A percentile compares a stretch with the other conserved stretches of the same genome.
Conservation (phyloP, 768 basidiomycete genomes). For the Amanita rimosa region DNA sequence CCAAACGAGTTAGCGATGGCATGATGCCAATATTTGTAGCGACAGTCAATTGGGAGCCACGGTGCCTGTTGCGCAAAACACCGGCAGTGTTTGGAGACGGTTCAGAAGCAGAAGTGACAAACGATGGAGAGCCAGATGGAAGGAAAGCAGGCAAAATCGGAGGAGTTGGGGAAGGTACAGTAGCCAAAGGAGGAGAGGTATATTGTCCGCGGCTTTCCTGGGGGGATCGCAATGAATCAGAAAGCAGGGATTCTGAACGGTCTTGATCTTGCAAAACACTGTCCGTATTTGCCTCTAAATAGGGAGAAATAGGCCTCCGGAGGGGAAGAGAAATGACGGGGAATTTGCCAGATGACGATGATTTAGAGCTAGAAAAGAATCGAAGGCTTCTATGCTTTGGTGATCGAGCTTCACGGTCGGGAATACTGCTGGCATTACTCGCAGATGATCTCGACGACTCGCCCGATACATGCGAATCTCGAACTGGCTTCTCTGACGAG, state of each 20-base stretch:
- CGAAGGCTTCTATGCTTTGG: slow-evolving; percentile 1
- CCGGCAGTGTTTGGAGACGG: neutral
- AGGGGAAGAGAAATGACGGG: slow-evolving; percentile 7
- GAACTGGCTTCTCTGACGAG: neutral
- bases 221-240: neutral
- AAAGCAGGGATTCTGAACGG: neutral
- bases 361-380: slow-evolving; percentile 6
- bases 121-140: neutral
- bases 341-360: slow-evolving; percentile 3
- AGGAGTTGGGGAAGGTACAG: neutral
- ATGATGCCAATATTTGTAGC: neutral
- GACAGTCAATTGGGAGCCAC: neutral
- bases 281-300: neutral
- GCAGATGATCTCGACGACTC: slow-evolving; percentile 5
- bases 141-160: slow-evolving; percentile 1
- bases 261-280: neutral
- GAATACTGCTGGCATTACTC: neutral
- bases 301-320: slow-evolving; percentile 4
- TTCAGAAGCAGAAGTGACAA: neutral
- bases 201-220: neutral
- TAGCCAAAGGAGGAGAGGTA: neutral
- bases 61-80: neutral
- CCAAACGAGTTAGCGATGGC: neutral
- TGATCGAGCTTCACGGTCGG: neutral
- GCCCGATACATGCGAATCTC: slow-evolving; percentile 8